Percentiles rank a stretch among this genome's conserved stretches.
phyloP scores from a whole-genome alignment of 2,329 filamentous ascomycete genomes.

The Knoxdaviesia capensis region DNA sequence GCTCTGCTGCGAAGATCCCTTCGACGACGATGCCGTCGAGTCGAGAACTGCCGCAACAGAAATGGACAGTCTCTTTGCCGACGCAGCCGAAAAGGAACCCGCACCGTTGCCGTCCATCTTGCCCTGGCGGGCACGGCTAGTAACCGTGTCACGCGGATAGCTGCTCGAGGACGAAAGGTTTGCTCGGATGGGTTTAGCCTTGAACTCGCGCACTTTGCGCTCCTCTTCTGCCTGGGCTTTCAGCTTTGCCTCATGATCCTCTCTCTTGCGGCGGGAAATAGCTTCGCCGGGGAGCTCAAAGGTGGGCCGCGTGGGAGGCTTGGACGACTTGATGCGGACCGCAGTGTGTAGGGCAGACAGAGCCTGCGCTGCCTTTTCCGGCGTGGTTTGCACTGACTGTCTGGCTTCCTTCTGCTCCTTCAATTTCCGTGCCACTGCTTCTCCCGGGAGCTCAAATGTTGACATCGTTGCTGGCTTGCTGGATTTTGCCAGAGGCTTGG shows the following conservation, averaged over 20 bases:
- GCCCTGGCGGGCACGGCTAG: constrained; percentile 34
- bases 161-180: constrained; percentile 18
- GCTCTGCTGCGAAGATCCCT: constrained; percentile 5
- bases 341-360: constrained; percentile 7
- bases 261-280: constrained; percentile 31
- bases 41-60: not conserved
- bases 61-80: constrained; percentile 10
- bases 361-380: constrained; percentile 15
- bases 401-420: constrained; percentile 40
- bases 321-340: constrained; percentile 24
- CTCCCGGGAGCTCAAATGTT: constrained; percentile 41
- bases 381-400: constrained; percentile 15
- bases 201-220: constrained; percentile 40
- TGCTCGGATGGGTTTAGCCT: constrained; percentile 33
- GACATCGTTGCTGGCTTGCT: constrained; percentile 32
- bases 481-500: constrained; percentile 28
- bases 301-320: constrained; percentile 28
- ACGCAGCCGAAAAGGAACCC: constrained; percentile 5
- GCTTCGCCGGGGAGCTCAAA: constrained; percentile 46
- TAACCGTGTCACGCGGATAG: constrained; percentile 32
- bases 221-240: constrained; percentile 39
- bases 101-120: constrained; percentile 15
- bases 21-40: not conserved
- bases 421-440: constrained; percentile 34
- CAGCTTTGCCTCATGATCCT: constrained; percentile 33